Evolutionary conservation across 1,284 basidiomycete species (phyloP), one percentile per base, ranked within the genome.

Genomic region (Malassezia brasiliensis): DNA sequence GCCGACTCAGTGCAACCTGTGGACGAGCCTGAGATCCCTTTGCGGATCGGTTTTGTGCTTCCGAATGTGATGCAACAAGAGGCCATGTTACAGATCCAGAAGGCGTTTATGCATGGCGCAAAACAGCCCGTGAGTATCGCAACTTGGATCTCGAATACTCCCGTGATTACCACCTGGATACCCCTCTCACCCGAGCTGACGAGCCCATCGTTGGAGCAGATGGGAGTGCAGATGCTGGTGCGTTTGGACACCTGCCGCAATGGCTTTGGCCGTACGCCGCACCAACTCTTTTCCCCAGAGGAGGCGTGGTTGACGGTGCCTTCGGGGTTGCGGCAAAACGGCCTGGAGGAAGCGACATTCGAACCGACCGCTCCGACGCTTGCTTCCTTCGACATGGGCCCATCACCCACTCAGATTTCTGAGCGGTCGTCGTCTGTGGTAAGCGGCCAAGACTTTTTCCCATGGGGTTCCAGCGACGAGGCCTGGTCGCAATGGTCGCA

Each of bases 111-210:
- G 34, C 20, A 30, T 7, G 15, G 12, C 8, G 22, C 32, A 14
- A 11, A 25, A 14, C 47, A 20, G 3, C 36, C 47, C 8, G 30
- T 49, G 35, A 39, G 47, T 19, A 9, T 40, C 31, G 36, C 47
- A 12, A 20, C 30, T 4, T 49, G 47, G 47, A 38, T 49, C 15
- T 14, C 31, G 6, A 12, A 49, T 11, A 49, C 37, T 12, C 47
- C 47, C n/a, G 36, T 49, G 14, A 10, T 49, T 12, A 14, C 47
- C 5, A 49, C 47, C 17, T 49, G 47, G 47, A 35, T 49, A 11
- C 37, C 31, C 3, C 20, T 49, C 2, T 28, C 36, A 3, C n/a
- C 25, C 17, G 22, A 38, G 7, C n/a, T n/a, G 17, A 11, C 12
- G 6, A 37, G 7, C 25, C 7, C 30, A 1, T 17, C 39, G 10